Conservation (phyloP, 176 grass and related monocot genomes). For the Triticum timopheevii region DNA sequence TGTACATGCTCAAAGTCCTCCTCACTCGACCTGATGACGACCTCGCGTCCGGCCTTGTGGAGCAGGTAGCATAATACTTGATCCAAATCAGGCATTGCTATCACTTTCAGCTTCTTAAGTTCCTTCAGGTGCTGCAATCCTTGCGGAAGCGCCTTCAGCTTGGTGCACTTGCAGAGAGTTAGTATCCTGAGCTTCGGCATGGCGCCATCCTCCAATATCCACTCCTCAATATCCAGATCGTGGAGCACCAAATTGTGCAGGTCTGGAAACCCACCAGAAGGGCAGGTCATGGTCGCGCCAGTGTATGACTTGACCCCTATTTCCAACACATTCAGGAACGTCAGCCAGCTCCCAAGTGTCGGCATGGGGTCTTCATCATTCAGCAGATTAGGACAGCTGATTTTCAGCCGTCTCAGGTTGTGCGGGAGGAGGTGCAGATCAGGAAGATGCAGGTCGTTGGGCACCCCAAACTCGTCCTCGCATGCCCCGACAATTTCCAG, state of each 20-base stretch:
- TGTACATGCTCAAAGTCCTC: slow-evolving; percentile 20
- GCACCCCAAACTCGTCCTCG: not conserved
- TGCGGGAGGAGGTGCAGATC: not conserved
- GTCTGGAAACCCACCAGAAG: not conserved
- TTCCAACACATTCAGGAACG: slow-evolving; percentile 10
- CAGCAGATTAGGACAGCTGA: slow-evolving; percentile 23
- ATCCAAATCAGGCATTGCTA: slow-evolving; percentile 4
- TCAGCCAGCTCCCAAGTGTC: not conserved
- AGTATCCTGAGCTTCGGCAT: slow-evolving; percentile 7
- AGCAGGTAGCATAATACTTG: not conserved
- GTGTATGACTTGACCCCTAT: slow-evolving; percentile 7
- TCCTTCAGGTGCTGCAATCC: slow-evolving; percentile 11
- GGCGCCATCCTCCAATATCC: slow-evolving; percentile 15
- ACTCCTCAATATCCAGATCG: not conserved
- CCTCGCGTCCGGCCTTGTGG: not conserved
- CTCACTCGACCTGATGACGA: slow-evolving; percentile 6
- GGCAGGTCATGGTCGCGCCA: slow-evolving; percentile 14
- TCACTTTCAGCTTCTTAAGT: slow-evolving; percentile 14
- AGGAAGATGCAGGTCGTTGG: slow-evolving; percentile 3
- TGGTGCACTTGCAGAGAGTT: slow-evolving; percentile 13
- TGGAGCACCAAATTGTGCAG: not conserved
- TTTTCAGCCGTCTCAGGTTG: not conserved
- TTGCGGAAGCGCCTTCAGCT: slow-evolving; percentile 8
- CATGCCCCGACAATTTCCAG: not conserved
- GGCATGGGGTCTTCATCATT: slow-evolving; percentile 26